Percentiles rank a stretch among this genome's conserved stretches.
These are phyloP conservation scores for Xerocomellus intermedius DNA, from an alignment of 768 basidiomycete species.

Conservation along the genomic window DNA sequence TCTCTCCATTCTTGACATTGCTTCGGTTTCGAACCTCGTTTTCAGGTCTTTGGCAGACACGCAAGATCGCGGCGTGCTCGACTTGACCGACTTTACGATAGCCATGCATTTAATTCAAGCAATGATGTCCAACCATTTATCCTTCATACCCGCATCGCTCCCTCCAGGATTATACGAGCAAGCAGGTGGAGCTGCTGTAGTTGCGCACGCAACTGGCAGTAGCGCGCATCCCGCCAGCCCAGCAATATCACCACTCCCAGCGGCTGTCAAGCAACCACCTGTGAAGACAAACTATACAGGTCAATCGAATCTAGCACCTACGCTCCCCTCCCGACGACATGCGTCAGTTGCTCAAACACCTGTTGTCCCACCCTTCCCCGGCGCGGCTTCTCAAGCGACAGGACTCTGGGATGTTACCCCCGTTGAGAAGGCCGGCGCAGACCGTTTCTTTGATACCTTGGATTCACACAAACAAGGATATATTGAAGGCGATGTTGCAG, in stretches of 20 bases:
- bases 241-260: slow-evolving; percentile 36
- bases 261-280: slow-evolving; percentile 62
- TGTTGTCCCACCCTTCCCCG: slow-evolving; percentile 28
- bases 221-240: slow-evolving; percentile 65
- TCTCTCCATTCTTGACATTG: not conserved
- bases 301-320: slow-evolving; percentile 28
- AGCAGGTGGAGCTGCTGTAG: slow-evolving; percentile 50
- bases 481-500: slow-evolving; percentile 92
- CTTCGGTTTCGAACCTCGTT: not conserved
- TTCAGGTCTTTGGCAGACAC: slow-evolving; percentile 93
- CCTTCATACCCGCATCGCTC: slow-evolving; percentile 67
- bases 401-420: slow-evolving; percentile 80
- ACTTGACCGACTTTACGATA: slow-evolving; percentile 88
- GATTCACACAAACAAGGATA: slow-evolving; percentile 73
- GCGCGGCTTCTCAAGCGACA: slow-evolving; percentile 25
- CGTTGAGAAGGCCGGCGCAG: slow-evolving; percentile 72
- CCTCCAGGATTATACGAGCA: slow-evolving; percentile 87
- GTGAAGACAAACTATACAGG: slow-evolving; percentile 52
- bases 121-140: slow-evolving; percentile 77
- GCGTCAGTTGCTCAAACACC: slow-evolving; percentile 19
- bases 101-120: slow-evolving; percentile 97
- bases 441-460: slow-evolving; percentile 78
- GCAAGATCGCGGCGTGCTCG: slow-evolving; percentile 84
- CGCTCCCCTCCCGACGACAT: slow-evolving; percentile 24
- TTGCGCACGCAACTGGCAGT: slow-evolving; percentile 56